These are phyloP conservation scores for Alternaria infectoria DNA, from an alignment of 2,329 filamentous ascomycete genomes.

Conservation along the genomic window DNA sequence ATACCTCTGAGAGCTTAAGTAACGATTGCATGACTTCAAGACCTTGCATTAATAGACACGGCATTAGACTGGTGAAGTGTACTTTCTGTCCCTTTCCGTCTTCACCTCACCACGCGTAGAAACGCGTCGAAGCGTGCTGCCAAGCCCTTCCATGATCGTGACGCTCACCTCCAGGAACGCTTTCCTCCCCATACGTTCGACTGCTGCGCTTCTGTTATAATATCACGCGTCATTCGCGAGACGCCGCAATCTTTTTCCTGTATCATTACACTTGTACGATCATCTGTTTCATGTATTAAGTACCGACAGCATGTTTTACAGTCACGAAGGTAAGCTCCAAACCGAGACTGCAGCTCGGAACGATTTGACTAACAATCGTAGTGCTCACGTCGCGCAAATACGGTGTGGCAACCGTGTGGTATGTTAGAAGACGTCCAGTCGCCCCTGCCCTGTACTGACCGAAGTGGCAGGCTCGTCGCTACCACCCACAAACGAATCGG, in stretches of 20 bases:
- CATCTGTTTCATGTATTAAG: conserved; percentile 14
- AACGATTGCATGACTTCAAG: conserved; percentile 27
- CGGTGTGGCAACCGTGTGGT: conserved; percentile 96
- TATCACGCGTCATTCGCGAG: neutral
- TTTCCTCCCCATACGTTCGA: neutral
- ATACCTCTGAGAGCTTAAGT: conserved; percentile 17
- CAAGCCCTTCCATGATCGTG: conserved; percentile 11
- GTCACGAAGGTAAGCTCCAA: conserved; percentile 77
- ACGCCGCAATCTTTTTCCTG: neutral
- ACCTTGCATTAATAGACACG: conserved; percentile 11
- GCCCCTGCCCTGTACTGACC: conserved; percentile 27
- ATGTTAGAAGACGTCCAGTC: conserved; percentile 40
- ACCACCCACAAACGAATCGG: conserved; percentile 78
- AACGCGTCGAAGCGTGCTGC: conserved; percentile 23
- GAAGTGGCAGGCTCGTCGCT: conserved; percentile 76
- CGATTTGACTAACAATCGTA: conserved; percentile 41
- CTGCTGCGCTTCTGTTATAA: neutral
- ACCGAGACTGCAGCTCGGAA: neutral
- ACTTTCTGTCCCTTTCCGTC: conserved; percentile 6
- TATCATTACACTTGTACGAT: conserved; percentile 1
- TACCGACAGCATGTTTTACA: conserved; percentile 80
- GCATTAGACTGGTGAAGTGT: neutral
- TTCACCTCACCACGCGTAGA: conserved; percentile 28
- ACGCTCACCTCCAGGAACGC: conserved; percentile 1
- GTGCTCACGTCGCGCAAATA: conserved; percentile 85